Evolutionary conservation across 2,329 filamentous ascomycete species (phyloP).

Genomic region (Alternaria tenuissima): DNA sequence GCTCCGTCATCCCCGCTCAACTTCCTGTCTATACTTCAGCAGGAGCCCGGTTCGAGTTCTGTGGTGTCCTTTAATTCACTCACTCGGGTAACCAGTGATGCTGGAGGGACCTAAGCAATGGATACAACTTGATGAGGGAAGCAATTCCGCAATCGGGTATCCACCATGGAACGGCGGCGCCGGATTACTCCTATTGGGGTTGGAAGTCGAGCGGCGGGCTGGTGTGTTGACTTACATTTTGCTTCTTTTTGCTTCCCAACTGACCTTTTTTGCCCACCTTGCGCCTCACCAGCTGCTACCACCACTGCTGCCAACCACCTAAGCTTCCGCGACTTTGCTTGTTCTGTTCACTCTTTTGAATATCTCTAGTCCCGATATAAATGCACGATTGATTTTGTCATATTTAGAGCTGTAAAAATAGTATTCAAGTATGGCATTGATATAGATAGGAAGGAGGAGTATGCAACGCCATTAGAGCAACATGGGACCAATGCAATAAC

Average conservation of each 20-base stretch:
- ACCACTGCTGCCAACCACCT: background rate
- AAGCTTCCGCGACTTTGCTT: background rate
- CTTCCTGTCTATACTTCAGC: slow-evolving; percentile 42
- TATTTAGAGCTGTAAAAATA: background rate
- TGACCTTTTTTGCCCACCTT: background rate
- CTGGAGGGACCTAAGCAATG: slow-evolving; percentile 55
- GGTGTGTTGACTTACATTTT: slow-evolving; percentile 50
- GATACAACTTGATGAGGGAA: slow-evolving; percentile 53
- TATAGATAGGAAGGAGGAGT: background rate
- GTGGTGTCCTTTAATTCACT: slow-evolving; percentile 51
- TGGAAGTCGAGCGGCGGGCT: slow-evolving; percentile 47
- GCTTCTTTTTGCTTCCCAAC: slow-evolving; percentile 15
- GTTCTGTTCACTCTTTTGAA: background rate
- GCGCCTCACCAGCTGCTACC: background rate
- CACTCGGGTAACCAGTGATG: slow-evolving; percentile 52
- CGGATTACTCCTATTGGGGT: slow-evolving; percentile 52
- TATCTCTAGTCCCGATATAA: background rate
- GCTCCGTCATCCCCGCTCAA: slow-evolving; percentile 42
- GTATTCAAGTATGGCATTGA: background rate
- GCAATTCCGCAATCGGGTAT: slow-evolving; percentile 54
- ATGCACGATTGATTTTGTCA: background rate
- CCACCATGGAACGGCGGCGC: slow-evolving; percentile 53
- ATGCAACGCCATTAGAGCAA: slow-evolving; percentile 3
- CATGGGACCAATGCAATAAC: slow-evolving; percentile 5
- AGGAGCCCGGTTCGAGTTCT: slow-evolving; percentile 55